Conservation (phyloP, 2,329 filamentous ascomycete species). For the Trichocomaceae sp. region DNA sequence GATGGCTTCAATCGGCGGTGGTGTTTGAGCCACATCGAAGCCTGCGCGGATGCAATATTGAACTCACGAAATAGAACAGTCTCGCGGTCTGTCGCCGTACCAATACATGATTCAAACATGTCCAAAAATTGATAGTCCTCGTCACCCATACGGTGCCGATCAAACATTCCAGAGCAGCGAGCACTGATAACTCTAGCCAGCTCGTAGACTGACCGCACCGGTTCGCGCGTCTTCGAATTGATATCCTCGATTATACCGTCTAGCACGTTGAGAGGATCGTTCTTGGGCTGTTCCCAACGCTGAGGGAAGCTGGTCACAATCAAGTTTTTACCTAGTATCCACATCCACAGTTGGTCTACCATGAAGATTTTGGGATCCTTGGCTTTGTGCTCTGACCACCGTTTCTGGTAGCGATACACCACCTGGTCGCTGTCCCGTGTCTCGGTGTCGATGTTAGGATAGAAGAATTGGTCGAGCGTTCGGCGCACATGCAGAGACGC, state of each 20-base stretch:
- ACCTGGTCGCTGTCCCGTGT: constrained; percentile 58
- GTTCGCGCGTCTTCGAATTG: constrained; percentile 56
- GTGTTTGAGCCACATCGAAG: constrained; percentile 49
- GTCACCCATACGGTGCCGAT: constrained; percentile 51
- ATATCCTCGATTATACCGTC: constrained; percentile 58
- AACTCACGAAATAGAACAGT: constrained; percentile 55
- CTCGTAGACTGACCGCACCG: constrained; percentile 56
- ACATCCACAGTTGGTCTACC: constrained; percentile 65
- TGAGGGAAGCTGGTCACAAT: constrained; percentile 45
- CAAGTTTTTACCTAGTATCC: constrained; percentile 53
- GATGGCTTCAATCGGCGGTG: constrained; percentile 40
- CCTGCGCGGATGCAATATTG: constrained; percentile 52
- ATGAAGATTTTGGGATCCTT: constrained; percentile 56
- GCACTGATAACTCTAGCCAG: constrained; percentile 56
- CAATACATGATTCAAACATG: constrained; percentile 61
- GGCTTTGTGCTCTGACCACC: constrained; percentile 25
- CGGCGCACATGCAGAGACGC: constrained; percentile 49
- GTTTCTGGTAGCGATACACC: constrained; percentile 53
- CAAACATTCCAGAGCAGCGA: constrained; percentile 55
- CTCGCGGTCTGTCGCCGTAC: constrained; percentile 47
- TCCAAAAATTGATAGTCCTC: constrained; percentile 59
- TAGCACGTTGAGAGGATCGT: constrained; percentile 57
- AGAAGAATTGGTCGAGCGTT: constrained; percentile 61
- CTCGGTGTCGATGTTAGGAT: constrained; percentile 54
- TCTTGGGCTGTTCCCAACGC: constrained; percentile 48